phyloP scores from a whole-genome alignment of 495 filamentous ascomycete genomes.

The Penicillium macrosclerotiorum region DNA sequence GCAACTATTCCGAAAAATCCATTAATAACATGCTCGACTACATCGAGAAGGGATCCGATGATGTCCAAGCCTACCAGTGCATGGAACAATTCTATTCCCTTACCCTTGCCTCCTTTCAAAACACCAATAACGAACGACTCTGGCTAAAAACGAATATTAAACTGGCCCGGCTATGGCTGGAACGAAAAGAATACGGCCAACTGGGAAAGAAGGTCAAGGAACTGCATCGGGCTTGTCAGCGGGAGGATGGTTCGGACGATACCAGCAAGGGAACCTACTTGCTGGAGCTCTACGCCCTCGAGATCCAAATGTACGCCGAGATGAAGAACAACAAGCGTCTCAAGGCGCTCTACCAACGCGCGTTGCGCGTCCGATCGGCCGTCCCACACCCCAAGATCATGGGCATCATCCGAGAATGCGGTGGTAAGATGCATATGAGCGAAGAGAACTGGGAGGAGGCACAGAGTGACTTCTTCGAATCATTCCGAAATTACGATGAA shows the following conservation, averaged over 20 bases:
- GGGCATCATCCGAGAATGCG: slow-evolving; percentile 97
- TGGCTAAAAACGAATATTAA: slow-evolving; percentile 99
- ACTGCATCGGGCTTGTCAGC: slow-evolving; percentile 85
- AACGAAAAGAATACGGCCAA: slow-evolving; percentile 81
- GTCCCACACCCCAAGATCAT: slow-evolving; percentile 98
- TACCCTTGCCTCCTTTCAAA: slow-evolving; percentile 91
- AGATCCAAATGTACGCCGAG: slow-evolving; percentile 98
- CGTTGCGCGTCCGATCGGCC: slow-evolving; percentile 85
- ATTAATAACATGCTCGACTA: slow-evolving; percentile 99
- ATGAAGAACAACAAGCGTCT: slow-evolving; percentile 96
- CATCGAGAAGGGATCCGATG: slow-evolving; percentile 89
- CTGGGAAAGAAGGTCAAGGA: slow-evolving; percentile 83
- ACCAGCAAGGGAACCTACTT: slow-evolving; percentile 95
- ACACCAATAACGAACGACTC: slow-evolving; percentile 93
- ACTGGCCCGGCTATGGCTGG: slow-evolving; percentile 84
- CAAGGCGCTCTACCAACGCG: slow-evolving; percentile 87
- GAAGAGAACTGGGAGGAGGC: slow-evolving; percentile 99
- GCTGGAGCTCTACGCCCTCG: slow-evolving; percentile 91
- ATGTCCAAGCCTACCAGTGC: slow-evolving; percentile 72
- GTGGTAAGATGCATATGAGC: slow-evolving; percentile 99
- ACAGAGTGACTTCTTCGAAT: slow-evolving; percentile 96
- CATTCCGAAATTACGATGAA: slow-evolving; percentile 98
- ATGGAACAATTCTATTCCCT: slow-evolving; percentile 96
- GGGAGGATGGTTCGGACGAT: slow-evolving; percentile 86
- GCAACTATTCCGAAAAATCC: slow-evolving; percentile 98